phyloP scores from a whole-genome alignment of 345 rosid genomes.

The Conringia planisiliqua region DNA sequence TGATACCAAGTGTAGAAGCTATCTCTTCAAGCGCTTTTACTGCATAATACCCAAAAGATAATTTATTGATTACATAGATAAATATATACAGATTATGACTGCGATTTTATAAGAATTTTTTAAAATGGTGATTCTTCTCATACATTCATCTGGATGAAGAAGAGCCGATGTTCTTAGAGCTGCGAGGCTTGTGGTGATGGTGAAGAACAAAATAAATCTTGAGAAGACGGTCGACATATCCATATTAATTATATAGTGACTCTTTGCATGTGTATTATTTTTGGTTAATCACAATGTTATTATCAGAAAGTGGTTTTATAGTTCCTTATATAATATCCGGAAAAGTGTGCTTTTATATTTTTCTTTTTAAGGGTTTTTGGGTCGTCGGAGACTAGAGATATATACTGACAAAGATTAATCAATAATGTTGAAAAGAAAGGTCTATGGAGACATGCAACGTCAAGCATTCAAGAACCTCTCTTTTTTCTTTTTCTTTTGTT shows the following conservation, averaged over 20 bases:
- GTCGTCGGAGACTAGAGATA: neutral
- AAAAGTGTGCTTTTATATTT: neutral
- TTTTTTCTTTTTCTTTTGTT: too few relatives aligned
- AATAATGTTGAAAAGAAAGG: neutral
- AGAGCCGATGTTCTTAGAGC: neutral
- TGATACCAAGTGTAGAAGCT: conserved; percentile 4
- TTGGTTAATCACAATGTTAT: neutral
- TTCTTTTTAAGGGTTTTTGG: neutral
- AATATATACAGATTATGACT: neutral
- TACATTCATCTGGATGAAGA: conserved; percentile 19
- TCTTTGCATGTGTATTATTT: neutral
- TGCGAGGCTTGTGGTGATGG: neutral
- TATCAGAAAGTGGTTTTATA: neutral
- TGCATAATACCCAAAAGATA: neutral
- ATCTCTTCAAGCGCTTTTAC: conserved; percentile 7
- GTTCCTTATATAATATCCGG: neutral
- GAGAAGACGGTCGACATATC: neutral
- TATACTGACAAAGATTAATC: too few relatives aligned
- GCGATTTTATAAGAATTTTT: neutral
- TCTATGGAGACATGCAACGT: too few relatives aligned
- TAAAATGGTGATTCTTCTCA: neutral
- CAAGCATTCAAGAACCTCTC: too few relatives aligned
- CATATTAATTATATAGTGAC: neutral
- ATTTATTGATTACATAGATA: neutral
- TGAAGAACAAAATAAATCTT: neutral